Conservation (phyloP, 2,329 filamentous ascomycete species). For the Hyphodiscus sp. region DNA sequence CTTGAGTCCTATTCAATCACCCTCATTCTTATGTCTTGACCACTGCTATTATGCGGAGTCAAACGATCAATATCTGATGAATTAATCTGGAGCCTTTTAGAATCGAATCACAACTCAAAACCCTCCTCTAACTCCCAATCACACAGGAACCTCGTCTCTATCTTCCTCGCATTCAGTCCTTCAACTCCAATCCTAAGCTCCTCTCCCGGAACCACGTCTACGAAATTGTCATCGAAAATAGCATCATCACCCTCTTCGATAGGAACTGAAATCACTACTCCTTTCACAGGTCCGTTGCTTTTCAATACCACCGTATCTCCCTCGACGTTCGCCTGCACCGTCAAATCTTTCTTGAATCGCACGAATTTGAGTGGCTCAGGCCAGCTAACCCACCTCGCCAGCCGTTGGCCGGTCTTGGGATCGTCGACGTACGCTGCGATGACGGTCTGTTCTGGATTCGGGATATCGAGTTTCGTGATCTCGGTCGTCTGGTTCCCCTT, state of each 20-base stretch:
- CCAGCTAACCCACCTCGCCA: conserved; percentile 62
- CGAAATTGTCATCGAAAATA: conserved; percentile 57
- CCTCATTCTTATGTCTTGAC: no score
- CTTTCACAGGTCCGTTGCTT: conserved; percentile 58
- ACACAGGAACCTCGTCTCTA: conserved; percentile 47
- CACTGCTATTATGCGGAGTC: not conserved
- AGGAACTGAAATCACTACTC: conserved; percentile 38
- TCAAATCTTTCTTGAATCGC: conserved; percentile 46
- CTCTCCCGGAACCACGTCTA: conserved; percentile 63
- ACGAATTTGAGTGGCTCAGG: conserved; percentile 64
- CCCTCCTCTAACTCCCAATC: conserved; percentile 22
- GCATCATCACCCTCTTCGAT: conserved; percentile 47
- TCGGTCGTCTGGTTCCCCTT: conserved; percentile 52
- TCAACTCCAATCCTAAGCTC: conserved; percentile 42
- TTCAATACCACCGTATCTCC: conserved; percentile 41
- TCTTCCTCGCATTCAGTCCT: conserved; percentile 39
- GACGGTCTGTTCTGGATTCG: conserved; percentile 44
- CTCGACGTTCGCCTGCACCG: conserved; percentile 32
- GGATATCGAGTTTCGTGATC: conserved; percentile 47
- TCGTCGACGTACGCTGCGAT: conserved; percentile 51
- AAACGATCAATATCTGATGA: not conserved
- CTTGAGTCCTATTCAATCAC: no score
- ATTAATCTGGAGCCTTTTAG: not conserved
- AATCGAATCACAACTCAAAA: conserved; percentile 9
- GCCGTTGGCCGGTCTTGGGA: conserved; percentile 36